Base-by-base conservation (phyloP, 2,329 filamentous ascomycete species). In the Simplicillium aogashimaense region DNA sequence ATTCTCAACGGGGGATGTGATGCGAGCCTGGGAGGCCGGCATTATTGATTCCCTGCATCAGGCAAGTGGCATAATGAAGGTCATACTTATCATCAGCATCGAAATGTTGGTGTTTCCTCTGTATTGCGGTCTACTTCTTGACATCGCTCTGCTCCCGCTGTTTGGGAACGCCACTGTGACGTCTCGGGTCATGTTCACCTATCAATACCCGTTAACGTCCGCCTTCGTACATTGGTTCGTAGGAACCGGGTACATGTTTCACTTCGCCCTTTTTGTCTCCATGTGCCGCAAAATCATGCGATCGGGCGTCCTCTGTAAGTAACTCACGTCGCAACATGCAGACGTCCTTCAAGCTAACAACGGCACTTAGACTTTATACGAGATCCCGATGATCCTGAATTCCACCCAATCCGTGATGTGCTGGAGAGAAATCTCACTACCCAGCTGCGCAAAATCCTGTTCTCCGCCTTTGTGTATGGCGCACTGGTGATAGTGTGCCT, bases 261-360 rank as follows among this genome's bases (percentile, higher is more conserved):
- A 98, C 58, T 98, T 98, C 58, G 92, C 92, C 5, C 74, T 98
- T 3, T 98, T 98, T 57, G 92, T 98, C 14, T 94, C 89, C 42
- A 97, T 98, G 89, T 98, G 92, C 62, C 82, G 92, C 46, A 95
- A 95, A 66, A 95, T 97, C 43, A 86, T 98, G 82, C 82, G 92
- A 47, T 87, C 80, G 50, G 92, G 92, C 38, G 92, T 98, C 32
- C 70, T 98, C 43, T 97, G 82, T 86, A 69, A 74, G 81, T 72
- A 35, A 33, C 40, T 14, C 47, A 9, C 20, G 6, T 9, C 5
- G 20, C 20, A 25, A 5, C 20, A 25, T 9, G 9, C 20, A 25
- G 20, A 25, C 20, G 20, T 9, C 20, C 5, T 5, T 25, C 20
- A 25, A 25, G 20, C 20, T 47, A 46, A 59, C 38, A 37, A 11